Conservation (phyloP, 257 asterid genomes). For the Cinchona pubescens region DNA sequence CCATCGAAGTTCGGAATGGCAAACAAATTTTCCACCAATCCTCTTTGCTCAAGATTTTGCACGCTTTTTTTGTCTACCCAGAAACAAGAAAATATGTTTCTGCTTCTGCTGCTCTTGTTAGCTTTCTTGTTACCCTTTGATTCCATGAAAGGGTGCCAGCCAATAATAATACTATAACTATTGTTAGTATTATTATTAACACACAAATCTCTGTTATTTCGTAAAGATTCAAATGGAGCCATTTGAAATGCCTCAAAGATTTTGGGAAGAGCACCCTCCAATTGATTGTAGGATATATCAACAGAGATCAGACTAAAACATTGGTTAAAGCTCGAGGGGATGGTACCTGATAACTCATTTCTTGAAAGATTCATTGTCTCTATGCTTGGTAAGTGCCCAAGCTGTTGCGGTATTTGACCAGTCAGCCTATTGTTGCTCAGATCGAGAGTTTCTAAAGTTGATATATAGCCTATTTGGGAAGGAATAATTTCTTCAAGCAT, state of each 20-base stretch:
- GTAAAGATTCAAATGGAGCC: constrained; percentile 23
- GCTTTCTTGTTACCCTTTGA: neutral
- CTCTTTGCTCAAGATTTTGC: constrained; percentile 12
- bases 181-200: no score
- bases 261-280: constrained; percentile 38
- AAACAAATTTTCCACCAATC: no score
- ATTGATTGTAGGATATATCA: constrained; percentile 32
- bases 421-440: no score
- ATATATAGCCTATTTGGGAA: no score
- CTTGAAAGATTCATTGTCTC: constrained; percentile 20
- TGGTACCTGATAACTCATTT: constrained; percentile 31
- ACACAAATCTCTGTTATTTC: constrained; percentile 33
- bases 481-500: no score
- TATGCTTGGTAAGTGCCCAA: no score
- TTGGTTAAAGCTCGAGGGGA: constrained; percentile 23
- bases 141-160: constrained; percentile 24
- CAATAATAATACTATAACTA: no score
- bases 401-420: no score
- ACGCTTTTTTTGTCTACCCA: constrained; percentile 12
- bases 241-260: constrained; percentile 27
- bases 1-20: no score
- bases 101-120: neutral
- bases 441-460: no score
- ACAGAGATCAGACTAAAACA: constrained; percentile 23
- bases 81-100: no score